Conservation (phyloP, 2,329 filamentous ascomycete genomes). For the Colletotrichum sp. region DNA sequence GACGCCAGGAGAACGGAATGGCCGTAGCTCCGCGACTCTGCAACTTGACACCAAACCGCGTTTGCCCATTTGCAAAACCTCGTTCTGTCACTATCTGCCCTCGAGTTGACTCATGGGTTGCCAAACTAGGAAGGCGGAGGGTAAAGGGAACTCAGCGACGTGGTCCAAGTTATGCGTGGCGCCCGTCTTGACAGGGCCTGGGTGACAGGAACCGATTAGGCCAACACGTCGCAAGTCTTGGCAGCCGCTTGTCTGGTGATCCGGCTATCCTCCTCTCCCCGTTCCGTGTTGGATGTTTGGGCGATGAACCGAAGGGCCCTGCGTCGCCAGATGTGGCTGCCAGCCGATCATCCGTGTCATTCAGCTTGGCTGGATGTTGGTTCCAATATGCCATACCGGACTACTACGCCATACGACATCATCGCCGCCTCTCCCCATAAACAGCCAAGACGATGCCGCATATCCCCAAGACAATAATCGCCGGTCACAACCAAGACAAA, state of each 20-base stretch:
- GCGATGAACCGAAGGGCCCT: neutral
- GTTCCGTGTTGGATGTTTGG: neutral
- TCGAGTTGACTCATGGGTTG: neutral
- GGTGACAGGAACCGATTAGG: neutral
- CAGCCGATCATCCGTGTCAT: neutral
- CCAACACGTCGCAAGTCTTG: neutral
- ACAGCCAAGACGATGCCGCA: neutral
- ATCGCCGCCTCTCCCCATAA: neutral
- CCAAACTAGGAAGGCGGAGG: neutral
- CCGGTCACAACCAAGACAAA: neutral
- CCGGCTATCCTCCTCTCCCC: neutral
- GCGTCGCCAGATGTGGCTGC: neutral
- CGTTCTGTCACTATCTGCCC: neutral
- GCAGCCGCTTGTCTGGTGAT: neutral
- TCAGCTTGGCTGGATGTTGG: neutral
- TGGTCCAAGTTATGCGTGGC: neutral
- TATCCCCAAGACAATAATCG: neutral
- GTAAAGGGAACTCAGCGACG: neutral
- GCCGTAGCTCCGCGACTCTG: neutral
- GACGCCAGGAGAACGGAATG: neutral
- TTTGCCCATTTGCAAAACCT: neutral
- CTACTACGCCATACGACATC: neutral
- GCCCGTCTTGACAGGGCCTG: neutral
- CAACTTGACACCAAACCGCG: slow-evolving; percentile 5
- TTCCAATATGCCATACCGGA: neutral